These are phyloP conservation scores for Claviceps sp. DNA, from an alignment of 2,329 filamentous ascomycete genomes.

Conservation along the genomic window DNA sequence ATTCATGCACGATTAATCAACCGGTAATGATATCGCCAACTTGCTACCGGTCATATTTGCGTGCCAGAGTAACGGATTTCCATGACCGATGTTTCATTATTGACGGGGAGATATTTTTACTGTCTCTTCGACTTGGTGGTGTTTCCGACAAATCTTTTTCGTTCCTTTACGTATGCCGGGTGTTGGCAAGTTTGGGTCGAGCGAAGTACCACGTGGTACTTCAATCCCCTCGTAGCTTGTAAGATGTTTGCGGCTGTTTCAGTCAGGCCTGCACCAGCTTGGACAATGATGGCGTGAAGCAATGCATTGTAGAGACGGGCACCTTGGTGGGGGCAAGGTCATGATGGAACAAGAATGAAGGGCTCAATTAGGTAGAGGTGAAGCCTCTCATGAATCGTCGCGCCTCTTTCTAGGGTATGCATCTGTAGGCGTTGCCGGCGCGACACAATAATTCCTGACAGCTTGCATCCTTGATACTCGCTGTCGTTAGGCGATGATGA, in stretches of 20 bases:
- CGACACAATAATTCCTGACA: neutral
- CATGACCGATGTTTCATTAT: constrained; percentile 14
- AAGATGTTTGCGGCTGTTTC: too few relatives aligned
- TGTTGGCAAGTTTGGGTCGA: neutral
- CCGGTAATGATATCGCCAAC: constrained; percentile 35
- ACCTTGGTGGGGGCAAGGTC: too few relatives aligned
- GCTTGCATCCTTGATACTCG: neutral
- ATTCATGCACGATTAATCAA: constrained; percentile 47
- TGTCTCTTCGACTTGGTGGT: constrained; percentile 15
- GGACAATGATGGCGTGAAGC: too few relatives aligned
- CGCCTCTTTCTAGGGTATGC: too few relatives aligned
- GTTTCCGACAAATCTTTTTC: constrained; percentile 16
- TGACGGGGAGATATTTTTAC: constrained; percentile 8
- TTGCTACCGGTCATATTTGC: constrained; percentile 46
- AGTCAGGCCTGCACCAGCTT: too few relatives aligned
- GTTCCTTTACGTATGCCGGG: neutral
- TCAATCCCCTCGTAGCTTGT: too few relatives aligned
- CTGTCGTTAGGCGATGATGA: neutral
- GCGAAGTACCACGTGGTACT: neutral
- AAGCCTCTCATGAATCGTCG: too few relatives aligned
- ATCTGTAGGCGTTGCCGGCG: too few relatives aligned
- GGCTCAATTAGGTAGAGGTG: too few relatives aligned
- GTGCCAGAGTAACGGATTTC: constrained; percentile 37
- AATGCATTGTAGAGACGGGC: too few relatives aligned
- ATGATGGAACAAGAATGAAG: too few relatives aligned